A percentile compares a stretch with the other conserved stretches of the same genome.
Evolutionary conservation across 1,284 basidiomycete genomes (phyloP).

Genomic region (Marasmius sp.): DNA sequence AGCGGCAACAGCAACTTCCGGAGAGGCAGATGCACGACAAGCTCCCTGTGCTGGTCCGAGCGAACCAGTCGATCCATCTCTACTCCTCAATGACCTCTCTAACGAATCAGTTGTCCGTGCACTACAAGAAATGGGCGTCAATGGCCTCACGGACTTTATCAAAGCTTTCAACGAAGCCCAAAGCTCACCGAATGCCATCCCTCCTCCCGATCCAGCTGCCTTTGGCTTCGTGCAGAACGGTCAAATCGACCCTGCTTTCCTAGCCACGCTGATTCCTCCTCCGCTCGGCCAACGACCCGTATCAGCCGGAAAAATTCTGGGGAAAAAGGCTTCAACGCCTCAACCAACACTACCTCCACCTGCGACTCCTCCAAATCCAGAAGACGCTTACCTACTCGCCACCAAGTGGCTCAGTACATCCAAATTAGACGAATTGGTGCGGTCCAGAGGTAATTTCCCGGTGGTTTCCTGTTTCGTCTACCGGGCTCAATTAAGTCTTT

Average conservation of each 20-base stretch:
- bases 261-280: constrained; percentile 32
- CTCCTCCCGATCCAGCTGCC: constrained; percentile 23
- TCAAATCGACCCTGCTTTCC: constrained; percentile 1
- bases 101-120: constrained; percentile 73
- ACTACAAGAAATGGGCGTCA: constrained; percentile 68
- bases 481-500: constrained; percentile 1
- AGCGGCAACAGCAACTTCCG: constrained; percentile 46
- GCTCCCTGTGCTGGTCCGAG: background rate
- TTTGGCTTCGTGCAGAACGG: constrained; percentile 1
- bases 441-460: constrained; percentile 53
- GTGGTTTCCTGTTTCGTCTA: constrained; percentile 4
- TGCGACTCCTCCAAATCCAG: constrained; percentile 24
- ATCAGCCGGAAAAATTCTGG: constrained; percentile 11
- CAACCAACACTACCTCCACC: constrained; percentile 19
- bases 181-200: constrained; percentile 38
- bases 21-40: constrained; percentile 19
- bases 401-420: constrained; percentile 73
- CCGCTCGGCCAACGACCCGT: constrained; percentile 22
- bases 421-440: constrained; percentile 66
- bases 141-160: constrained; percentile 65
- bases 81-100: constrained; percentile 52
- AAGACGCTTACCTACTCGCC: constrained; percentile 53
- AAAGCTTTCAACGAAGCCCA: constrained; percentile 58
- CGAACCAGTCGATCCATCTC: constrained; percentile 3
- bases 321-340: constrained; percentile 5